Percentiles rank a stretch among this genome's conserved stretches.
phyloP scores from a whole-genome alignment of 257 asterid genomes.

The Solanum infundibuliforme region DNA sequence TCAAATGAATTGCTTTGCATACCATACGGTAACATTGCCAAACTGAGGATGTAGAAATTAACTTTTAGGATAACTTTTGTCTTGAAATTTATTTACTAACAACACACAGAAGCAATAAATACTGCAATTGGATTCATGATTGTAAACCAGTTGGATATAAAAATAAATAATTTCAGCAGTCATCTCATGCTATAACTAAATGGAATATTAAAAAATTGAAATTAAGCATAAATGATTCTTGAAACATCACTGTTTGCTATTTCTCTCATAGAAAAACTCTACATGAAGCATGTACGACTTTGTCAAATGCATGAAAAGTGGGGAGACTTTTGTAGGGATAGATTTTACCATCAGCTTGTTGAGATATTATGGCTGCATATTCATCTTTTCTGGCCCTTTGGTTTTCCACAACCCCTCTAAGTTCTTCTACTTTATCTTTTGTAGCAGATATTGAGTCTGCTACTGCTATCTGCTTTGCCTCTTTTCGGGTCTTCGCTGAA shows the following conservation, averaged over 20 bases:
- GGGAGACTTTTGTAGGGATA: background rate
- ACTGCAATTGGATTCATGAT: background rate
- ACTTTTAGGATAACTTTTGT: background rate
- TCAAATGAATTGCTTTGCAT: background rate
- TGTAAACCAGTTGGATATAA: background rate
- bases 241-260: background rate
- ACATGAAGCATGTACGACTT: background rate
- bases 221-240: background rate
- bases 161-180: background rate
- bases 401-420: conserved; percentile 46
- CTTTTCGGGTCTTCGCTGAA: conserved; percentile 60
- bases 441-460: conserved; percentile 49
- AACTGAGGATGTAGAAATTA: background rate
- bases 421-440: conserved; percentile 51
- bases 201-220: background rate
- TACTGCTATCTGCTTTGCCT: conserved; percentile 52
- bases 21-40: background rate
- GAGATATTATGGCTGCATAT: conserved; percentile 66
- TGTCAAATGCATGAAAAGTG: background rate
- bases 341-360: conserved; percentile 65
- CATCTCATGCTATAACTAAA: background rate
- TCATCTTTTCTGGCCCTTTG: conserved; percentile 61
- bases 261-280: background rate
- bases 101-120: background rate
- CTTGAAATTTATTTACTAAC: background rate